Percentiles rank a stretch among this genome's conserved stretches.
These are phyloP conservation scores for Physcomitrium patens DNA, from an alignment of 225 moss, liverwort and hornwort genomes.

Conservation along the genomic window DNA sequence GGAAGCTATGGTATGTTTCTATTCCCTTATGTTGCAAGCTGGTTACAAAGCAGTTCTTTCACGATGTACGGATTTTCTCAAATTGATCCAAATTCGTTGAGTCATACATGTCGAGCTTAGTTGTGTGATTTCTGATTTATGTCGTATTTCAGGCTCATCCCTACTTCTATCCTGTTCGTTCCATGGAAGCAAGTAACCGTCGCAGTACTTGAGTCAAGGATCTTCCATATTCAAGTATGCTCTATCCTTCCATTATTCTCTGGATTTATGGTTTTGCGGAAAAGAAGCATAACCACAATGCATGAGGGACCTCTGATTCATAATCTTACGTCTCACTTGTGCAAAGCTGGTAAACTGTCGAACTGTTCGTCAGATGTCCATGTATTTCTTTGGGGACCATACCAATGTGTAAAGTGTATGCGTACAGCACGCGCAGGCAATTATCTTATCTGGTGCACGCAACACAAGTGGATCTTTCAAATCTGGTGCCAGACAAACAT, in stretches of 20 bases:
- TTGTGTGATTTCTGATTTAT: not conserved
- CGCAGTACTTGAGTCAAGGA: constrained; percentile 48
- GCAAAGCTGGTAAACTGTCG: not conserved
- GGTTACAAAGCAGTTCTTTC: not conserved
- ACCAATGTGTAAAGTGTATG: too few relatives aligned
- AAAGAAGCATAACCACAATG: not conserved
- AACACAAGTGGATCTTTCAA: constrained; percentile 27
- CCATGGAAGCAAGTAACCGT: constrained; percentile 75
- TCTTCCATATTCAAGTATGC: constrained; percentile 23
- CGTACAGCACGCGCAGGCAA: rapidly evolving
- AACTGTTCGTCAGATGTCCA: not conserved
- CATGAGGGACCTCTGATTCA: not conserved
- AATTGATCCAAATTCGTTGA: not conserved
- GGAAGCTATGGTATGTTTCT: constrained; percentile 51
- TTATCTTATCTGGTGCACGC: not conserved
- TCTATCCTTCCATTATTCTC: not conserved
- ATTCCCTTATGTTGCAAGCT: not conserved
- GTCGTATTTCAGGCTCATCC: constrained; percentile 73
- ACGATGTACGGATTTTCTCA: not conserved
- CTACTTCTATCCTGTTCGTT: constrained; percentile 88
- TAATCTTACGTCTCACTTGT: not conserved
- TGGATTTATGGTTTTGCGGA: not conserved
- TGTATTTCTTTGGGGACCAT: too few relatives aligned
- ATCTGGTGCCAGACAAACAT: constrained; percentile 18
- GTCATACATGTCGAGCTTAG: too few relatives aligned